Evolutionary conservation across 176 grass and related monocot species (phyloP).

Genomic region (Aechmea fasciata): DNA sequence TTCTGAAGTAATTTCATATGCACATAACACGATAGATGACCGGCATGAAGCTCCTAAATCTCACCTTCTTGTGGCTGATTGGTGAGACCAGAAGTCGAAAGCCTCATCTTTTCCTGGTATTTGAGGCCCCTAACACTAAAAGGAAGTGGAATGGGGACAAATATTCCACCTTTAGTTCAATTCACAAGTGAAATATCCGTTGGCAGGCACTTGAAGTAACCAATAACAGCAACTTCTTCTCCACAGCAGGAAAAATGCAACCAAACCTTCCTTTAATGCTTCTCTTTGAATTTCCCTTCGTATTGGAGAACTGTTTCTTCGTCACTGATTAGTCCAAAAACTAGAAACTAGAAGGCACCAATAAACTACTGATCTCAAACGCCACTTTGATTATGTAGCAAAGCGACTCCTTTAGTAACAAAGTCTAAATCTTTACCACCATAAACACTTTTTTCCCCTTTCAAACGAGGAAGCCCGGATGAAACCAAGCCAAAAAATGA

Average conservation of each 20-base stretch:
- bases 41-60: constrained; percentile 12
- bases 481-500: not conserved
- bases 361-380: not conserved
- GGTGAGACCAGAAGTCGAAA: constrained; percentile 27
- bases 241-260: not conserved
- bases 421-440: not conserved
- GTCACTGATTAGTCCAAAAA: too few relatives aligned
- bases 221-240: not conserved
- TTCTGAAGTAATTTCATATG: constrained; percentile 2
- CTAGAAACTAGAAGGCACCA: not conserved
- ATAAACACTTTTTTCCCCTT: not conserved
- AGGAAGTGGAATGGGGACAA: not conserved
- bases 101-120: constrained; percentile 27
- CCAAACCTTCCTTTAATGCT: not conserved
- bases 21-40: constrained; percentile 10
- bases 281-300: too few relatives aligned
- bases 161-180: constrained; percentile 11
- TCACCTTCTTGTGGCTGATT: constrained; percentile 42
- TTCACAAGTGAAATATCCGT: not conserved
- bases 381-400: too few relatives aligned
- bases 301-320: too few relatives aligned
- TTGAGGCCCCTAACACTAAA: not conserved
- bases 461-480: not conserved
- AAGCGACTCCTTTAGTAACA: not conserved
- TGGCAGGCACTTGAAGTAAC: not conserved